phyloP scores from a whole-genome alignment of 768 basidiomycete genomes.

The Kwoniella europaea region DNA sequence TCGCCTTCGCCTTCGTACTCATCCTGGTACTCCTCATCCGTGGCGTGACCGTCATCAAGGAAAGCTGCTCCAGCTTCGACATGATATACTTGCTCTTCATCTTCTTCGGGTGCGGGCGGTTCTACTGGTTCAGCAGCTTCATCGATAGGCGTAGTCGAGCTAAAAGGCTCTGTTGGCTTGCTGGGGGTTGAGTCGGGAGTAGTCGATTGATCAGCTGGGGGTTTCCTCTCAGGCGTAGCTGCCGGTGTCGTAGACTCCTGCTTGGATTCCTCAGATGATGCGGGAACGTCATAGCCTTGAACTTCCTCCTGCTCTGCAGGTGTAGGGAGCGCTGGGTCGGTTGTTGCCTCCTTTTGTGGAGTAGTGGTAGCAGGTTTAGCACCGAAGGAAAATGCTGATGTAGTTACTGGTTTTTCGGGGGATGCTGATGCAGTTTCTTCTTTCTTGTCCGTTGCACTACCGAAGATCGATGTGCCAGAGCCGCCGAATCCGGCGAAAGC shows the following conservation, averaged over 20 bases:
- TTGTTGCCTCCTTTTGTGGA: not conserved
- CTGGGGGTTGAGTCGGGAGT: conserved; percentile 1
- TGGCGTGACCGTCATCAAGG: conserved; percentile 19
- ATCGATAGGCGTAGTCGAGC: not conserved
- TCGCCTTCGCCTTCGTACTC: conserved; percentile 27
- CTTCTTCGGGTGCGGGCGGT: conserved; percentile 5
- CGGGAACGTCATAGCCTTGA: conserved; percentile 19
- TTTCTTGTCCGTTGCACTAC: not conserved
- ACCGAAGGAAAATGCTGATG: conserved; percentile 11
- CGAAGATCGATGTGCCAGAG: conserved; percentile 10
- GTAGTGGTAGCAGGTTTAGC: not conserved
- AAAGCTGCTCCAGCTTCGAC: conserved; percentile 10
- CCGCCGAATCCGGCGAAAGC: conserved; percentile 11
- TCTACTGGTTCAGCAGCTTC: not conserved
- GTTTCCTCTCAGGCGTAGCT: conserved; percentile 5
- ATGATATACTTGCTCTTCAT: conserved; percentile 23
- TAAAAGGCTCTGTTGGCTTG: not conserved
- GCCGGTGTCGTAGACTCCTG: conserved; percentile 8
- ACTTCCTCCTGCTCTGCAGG: conserved; percentile 9
- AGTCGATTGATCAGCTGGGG: not conserved
- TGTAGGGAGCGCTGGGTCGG: not conserved
- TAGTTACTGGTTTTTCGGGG: not conserved
- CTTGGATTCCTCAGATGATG: not conserved
- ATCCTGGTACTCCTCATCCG: conserved; percentile 26
- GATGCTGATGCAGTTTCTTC: not conserved